Evolutionary conservation across 1,284 basidiomycete genomes (phyloP).

Genomic region (Somion occarium): DNA sequence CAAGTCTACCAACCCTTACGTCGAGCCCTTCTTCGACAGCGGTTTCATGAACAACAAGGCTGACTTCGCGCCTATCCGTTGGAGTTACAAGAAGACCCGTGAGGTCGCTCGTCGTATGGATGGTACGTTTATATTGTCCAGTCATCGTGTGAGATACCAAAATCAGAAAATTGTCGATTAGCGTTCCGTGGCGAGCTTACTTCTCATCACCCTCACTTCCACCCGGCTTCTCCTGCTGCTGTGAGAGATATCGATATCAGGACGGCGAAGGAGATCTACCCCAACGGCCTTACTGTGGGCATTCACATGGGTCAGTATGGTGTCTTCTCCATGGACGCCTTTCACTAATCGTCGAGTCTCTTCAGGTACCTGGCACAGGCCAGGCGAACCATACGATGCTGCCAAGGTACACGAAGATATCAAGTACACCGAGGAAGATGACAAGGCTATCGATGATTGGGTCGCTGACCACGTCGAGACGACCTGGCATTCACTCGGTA

Average conservation of each 20-base stretch:
- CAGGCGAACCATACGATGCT: slow-evolving; percentile 49
- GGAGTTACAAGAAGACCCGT: slow-evolving; percentile 73
- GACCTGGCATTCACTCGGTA: slow-evolving; percentile 69
- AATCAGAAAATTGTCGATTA: slow-evolving; percentile 17
- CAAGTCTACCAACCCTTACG: slow-evolving; percentile 53
- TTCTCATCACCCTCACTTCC: slow-evolving; percentile 71
- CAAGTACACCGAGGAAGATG: slow-evolving; percentile 59
- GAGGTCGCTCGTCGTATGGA: slow-evolving; percentile 72
- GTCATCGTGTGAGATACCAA: neutral
- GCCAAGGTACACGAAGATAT: slow-evolving; percentile 60
- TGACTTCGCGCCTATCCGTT: slow-evolving; percentile 70
- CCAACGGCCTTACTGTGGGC: slow-evolving; percentile 59
- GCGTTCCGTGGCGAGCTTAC: slow-evolving; percentile 67
- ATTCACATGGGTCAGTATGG: slow-evolving; percentile 57
- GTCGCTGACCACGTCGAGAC: slow-evolving; percentile 67
- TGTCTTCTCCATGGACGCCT: slow-evolving; percentile 1
- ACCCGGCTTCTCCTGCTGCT: slow-evolving; percentile 60
- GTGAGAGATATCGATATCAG: slow-evolving; percentile 59
- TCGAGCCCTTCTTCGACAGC: slow-evolving; percentile 60
- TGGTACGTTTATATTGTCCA: slow-evolving; percentile 34
- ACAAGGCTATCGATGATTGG: slow-evolving; percentile 69
- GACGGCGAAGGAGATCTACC: slow-evolving; percentile 61
- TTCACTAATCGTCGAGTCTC: neutral
- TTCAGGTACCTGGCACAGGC: slow-evolving; percentile 55
- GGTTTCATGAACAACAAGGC: slow-evolving; percentile 77